These are phyloP conservation scores for Dendrobium huoshanense DNA, from an alignment of 106 monocot species.

Conservation along the genomic window DNA sequence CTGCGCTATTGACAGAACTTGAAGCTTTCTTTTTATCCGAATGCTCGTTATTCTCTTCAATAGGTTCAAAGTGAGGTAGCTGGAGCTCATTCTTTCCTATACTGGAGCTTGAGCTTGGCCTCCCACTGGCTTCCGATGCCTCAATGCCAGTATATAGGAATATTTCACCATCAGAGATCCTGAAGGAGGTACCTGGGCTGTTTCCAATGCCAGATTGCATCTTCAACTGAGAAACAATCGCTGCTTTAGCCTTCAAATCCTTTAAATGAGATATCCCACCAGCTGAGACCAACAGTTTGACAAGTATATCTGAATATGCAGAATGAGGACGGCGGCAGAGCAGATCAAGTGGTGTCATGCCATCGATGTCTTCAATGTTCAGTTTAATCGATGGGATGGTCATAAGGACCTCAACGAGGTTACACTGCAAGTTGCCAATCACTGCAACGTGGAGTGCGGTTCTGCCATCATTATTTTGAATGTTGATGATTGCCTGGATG, in stretches of 20 bases:
- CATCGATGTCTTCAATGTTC: slow-evolving; percentile 49
- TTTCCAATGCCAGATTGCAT: slow-evolving; percentile 31
- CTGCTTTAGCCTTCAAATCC: slow-evolving; percentile 21
- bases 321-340: slow-evolving; percentile 42
- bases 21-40: slow-evolving; percentile 28
- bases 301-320: slow-evolving; percentile 52
- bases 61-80: slow-evolving; percentile 5
- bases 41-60: slow-evolving; percentile 1
- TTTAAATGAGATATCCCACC: slow-evolving; percentile 50
- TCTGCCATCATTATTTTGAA: slow-evolving; percentile 53
- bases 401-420: slow-evolving; percentile 55
- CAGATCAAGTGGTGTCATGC: slow-evolving; percentile 68
- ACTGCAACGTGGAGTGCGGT: slow-evolving; percentile 68
- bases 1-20: slow-evolving; percentile 36
- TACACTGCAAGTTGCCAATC: slow-evolving; percentile 41
- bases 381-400: slow-evolving; percentile 40
- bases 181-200: slow-evolving; percentile 73
- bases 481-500: slow-evolving; percentile 44
- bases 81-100: slow-evolving; percentile 21
- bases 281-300: slow-evolving; percentile 54
- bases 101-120: slow-evolving; percentile 52
- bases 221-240: slow-evolving; percentile 35
- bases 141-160: slow-evolving; percentile 54
- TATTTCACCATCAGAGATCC: slow-evolving; percentile 72
- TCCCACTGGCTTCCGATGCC: slow-evolving; percentile 23